A percentile compares a stretch with the other conserved stretches of the same genome.
Evolutionary conservation across 345 rosid species (phyloP).

Genomic region (Alliaria petiolata): DNA sequence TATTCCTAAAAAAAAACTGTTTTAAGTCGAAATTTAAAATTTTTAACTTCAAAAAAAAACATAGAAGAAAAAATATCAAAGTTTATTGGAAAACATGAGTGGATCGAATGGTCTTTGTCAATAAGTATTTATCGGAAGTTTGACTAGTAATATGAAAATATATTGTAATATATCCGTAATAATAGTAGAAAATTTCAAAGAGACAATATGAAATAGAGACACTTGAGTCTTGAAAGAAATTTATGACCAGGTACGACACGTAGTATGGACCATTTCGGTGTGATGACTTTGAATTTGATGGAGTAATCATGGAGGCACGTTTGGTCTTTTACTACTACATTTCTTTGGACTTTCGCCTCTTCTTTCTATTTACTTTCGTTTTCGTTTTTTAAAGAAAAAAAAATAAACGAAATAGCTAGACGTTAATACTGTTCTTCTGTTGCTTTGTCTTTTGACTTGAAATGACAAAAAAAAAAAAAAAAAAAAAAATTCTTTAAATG

Average conservation of each 20-base stretch:
- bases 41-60: not conserved
- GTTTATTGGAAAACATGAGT: conserved; percentile 18
- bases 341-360: conserved; percentile 27
- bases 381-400: not conserved
- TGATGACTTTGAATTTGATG: conserved; percentile 29
- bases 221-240: conserved; percentile 10
- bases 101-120: conserved; percentile 20
- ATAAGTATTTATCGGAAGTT: conserved; percentile 9
- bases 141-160: conserved; percentile 22
- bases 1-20: not conserved
- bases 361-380: not conserved
- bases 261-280: conserved; percentile 29
- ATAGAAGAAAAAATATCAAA: not conserved
- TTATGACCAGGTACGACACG: conserved; percentile 21
- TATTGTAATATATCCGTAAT: not conserved
- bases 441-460: conserved; percentile 31
- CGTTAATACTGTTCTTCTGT: conserved; percentile 25
- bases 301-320: conserved; percentile 37
- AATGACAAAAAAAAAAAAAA: not conserved
- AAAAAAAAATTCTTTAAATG: not conserved
- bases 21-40: not conserved
- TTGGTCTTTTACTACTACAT: conserved; percentile 6
- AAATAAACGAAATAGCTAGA: not conserved
- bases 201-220: conserved; percentile 26
- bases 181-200: conserved; percentile 15